phyloP scores from a whole-genome alignment of 1,284 basidiomycete species.

The Cutaneotrichosporon sp. region DNA sequence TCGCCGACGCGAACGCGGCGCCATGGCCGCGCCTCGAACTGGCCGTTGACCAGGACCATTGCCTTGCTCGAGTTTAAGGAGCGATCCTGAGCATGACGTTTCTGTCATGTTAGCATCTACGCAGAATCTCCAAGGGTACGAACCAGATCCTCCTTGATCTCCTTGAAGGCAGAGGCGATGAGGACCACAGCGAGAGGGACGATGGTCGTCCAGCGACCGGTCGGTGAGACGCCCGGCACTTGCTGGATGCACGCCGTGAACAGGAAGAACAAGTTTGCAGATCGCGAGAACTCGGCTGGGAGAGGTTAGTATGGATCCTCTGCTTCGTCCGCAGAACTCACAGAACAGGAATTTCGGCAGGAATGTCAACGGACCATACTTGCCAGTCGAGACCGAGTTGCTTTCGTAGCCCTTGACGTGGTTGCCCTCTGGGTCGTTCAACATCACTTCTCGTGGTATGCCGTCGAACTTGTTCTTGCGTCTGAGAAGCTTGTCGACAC shows the following conservation, averaged over 20 bases:
- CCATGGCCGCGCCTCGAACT: conserved; percentile 79
- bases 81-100: conserved; percentile 92
- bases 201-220: conserved; percentile 93
- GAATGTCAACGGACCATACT: conserved; percentile 89
- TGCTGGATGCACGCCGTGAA: conserved; percentile 99
- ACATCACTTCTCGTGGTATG: conserved; percentile 58
- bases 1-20: conserved; percentile 87
- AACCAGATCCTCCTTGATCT: conserved; percentile 85
- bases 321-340: conserved; percentile 52
- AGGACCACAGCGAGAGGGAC: conserved; percentile 85
- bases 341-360: conserved; percentile 89
- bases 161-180: conserved; percentile 94
- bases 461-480: conserved; percentile 49
- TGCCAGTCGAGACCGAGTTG: conserved; percentile 92
- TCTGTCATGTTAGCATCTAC: conserved; percentile 48
- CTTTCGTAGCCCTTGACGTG: conserved; percentile 63
- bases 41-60: conserved; percentile 69
- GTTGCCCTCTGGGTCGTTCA: conserved; percentile 64
- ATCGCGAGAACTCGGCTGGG: conserved; percentile 63
- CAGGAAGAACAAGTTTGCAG: conserved; percentile 97
- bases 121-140: conserved; percentile 24
- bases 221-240: conserved; percentile 96
- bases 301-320: neutral
- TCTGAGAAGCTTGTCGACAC: conserved; percentile 43
- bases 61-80: conserved; percentile 83